Conservation (phyloP, 1,284 basidiomycete species). For the Sporisorium sorghi region DNA sequence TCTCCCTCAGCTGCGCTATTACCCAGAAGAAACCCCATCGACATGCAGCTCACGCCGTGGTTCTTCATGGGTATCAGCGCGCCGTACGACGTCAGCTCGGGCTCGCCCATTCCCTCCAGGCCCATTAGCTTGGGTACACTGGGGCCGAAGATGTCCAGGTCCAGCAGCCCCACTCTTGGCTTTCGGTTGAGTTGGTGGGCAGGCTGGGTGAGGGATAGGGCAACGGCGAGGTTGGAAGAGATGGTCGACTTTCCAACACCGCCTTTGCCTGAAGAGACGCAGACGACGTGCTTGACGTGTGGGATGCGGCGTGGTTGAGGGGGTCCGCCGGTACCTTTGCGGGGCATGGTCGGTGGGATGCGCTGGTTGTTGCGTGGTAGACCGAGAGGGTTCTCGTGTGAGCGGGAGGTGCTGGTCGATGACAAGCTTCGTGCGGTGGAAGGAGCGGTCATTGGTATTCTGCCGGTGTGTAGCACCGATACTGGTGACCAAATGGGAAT, state of each 20-base stretch:
- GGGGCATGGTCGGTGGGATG: conserved; percentile 61
- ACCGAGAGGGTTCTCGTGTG: conserved; percentile 64
- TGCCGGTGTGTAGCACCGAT: neutral
- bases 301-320: conserved; percentile 72
- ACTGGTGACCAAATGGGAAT: neutral
- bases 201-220: conserved; percentile 71
- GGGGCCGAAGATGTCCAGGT: conserved; percentile 96
- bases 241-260: conserved; percentile 97
- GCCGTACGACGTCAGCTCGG: conserved; percentile 76
- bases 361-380: conserved; percentile 64
- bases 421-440: conserved; percentile 1
- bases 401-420: conserved; percentile 1
- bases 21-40: conserved; percentile 82
- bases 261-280: conserved; percentile 93
- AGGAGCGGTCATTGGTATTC: neutral
- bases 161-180: conserved; percentile 84
- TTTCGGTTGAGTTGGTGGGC: conserved; percentile 3
- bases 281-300: conserved; percentile 76
- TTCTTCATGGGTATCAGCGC: conserved; percentile 86
- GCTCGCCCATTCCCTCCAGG: conserved; percentile 82
- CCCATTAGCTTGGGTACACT: conserved; percentile 96
- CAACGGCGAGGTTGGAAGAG: conserved; percentile 86
- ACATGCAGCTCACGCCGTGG: conserved; percentile 94
- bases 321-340: conserved; percentile 65
- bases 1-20: conserved; percentile 17